Base-by-base conservation (phyloP, 2,329 filamentous ascomycete genomes). In the Cercospora nicotianae region DNA sequence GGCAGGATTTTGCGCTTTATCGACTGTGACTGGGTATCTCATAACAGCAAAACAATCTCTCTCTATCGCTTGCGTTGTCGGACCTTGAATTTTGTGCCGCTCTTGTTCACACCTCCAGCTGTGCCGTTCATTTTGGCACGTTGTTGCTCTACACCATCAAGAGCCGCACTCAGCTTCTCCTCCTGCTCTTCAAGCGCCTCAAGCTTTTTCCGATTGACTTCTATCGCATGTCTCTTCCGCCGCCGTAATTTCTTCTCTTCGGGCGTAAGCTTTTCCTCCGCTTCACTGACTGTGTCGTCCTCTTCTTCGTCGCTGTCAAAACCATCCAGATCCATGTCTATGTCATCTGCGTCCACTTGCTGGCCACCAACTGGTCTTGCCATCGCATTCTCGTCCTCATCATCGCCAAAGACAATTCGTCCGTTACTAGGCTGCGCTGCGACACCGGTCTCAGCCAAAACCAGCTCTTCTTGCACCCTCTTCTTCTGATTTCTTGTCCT, bases 61-160 rank as follows among this genome's bases (percentile, higher is more conserved):
- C 77, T 73, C 77, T 73, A 88, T 73, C 82, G 81, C 81, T 89
- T 89, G 72, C 88, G 81, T 80, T 88, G 86, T 65, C 87, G 80
- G 55, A 87, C 80, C 81, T 89, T 90, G 83, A 87, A 90, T 74
- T 87, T 89, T 73, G 87, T 80, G 8, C 88, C 88, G 66, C 86
- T 81, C 78, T 89, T 89, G 78, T 89, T 90, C 64, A 85, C 82
- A 0, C 88, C 88, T 18, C 87, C 87, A 3, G 87, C 80, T 1
- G 82, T 84, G 68, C 85, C 85, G 70, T 83, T 84, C 87, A 90
- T 89, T 77, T 84, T 85, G 9, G 84, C 87, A 58, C 87, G 81
- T 76, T 90, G 87, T 70, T 83, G 77, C 53, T 88, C 87, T 23
- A 90, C 77, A 73, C 86, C 84, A 26, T 83, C 80, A 70, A 88